Percentiles rank a stretch among this genome's conserved stretches.
phyloP scores from a whole-genome alignment of 2,329 filamentous ascomycete genomes.

The Tolypocladium tropicale region DNA sequence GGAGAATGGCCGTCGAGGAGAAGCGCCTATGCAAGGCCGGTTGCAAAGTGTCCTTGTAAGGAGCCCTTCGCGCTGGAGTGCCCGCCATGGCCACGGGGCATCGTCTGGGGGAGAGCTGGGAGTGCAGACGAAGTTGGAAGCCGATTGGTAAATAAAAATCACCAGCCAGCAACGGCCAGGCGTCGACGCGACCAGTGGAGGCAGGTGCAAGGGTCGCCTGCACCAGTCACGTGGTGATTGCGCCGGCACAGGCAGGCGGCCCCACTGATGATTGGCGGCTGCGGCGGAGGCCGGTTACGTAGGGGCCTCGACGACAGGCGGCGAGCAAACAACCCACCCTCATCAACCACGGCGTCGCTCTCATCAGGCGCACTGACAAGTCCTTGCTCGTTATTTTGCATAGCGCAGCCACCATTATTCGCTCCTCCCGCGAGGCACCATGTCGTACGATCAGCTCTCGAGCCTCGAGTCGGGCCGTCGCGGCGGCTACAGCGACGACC shows the following conservation, averaged over 20 bases:
- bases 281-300: constrained; percentile 17
- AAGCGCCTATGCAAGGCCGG: constrained; percentile 82
- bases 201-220: constrained; percentile 2
- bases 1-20: constrained; percentile 60
- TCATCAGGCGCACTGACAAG: neutral
- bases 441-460: constrained; percentile 88
- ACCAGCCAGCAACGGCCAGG: constrained; percentile 18
- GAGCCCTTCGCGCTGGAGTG: constrained; percentile 43
- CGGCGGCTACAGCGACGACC: constrained; percentile 82
- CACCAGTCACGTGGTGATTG: constrained; percentile 18
- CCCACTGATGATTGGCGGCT: constrained; percentile 1
- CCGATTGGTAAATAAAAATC: constrained; percentile 22
- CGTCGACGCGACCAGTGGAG: constrained; percentile 11
- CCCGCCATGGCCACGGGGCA: constrained; percentile 40
- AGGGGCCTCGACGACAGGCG: constrained; percentile 10
- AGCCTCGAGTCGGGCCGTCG: constrained; percentile 66
- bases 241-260: neutral
- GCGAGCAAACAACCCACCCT: constrained; percentile 1
- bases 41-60: constrained; percentile 84
- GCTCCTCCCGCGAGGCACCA: constrained; percentile 23
- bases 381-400: neutral
- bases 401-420: neutral
- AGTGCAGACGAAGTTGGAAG: constrained; percentile 2
- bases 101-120: constrained; percentile 21
- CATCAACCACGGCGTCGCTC: neutral